Percentiles rank a stretch among this genome's conserved stretches.
Conservation (phyloP, 2,329 filamentous ascomycete species). For the Apiospora phragmitis region DNA sequence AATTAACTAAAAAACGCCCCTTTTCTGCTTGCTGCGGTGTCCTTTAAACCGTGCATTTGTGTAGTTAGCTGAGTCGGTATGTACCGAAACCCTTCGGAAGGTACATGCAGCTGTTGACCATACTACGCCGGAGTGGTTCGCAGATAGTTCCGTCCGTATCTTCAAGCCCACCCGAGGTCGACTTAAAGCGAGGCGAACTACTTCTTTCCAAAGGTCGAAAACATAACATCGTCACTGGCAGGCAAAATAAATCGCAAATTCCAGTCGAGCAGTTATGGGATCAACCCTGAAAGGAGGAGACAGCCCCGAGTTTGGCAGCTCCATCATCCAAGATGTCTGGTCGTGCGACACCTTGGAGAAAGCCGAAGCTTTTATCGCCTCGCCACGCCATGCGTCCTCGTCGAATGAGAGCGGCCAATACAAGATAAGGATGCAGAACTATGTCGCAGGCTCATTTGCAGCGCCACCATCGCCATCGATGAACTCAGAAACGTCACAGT, state of each 20-base stretch:
- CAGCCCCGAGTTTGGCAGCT: background rate
- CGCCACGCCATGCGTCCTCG: background rate
- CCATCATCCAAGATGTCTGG: conserved; percentile 21
- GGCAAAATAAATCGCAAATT: background rate
- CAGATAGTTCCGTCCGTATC: background rate
- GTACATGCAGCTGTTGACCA: too few species aligned
- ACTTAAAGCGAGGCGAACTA: background rate
- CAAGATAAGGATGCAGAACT: conserved; percentile 23
- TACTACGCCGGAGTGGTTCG: background rate
- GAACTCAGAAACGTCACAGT: conserved; percentile 10
- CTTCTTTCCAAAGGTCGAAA: background rate
- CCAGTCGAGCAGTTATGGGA: background rate
- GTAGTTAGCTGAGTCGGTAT: background rate
- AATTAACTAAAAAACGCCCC: background rate
- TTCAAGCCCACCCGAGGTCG: background rate
- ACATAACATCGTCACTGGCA: background rate
- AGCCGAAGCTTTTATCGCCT: conserved; percentile 22
- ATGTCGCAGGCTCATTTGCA: conserved; percentile 18
- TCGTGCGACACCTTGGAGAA: conserved; percentile 30
- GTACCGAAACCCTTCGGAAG: too few species aligned
- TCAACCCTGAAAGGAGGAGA: background rate
- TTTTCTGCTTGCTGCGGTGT: background rate
- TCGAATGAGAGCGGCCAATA: background rate
- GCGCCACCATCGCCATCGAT: conserved; percentile 4
- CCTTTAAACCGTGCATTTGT: background rate